These are phyloP conservation scores for Nannizzia gypsea DNA, from an alignment of 2,329 filamentous ascomycete genomes.

Conservation along the genomic window DNA sequence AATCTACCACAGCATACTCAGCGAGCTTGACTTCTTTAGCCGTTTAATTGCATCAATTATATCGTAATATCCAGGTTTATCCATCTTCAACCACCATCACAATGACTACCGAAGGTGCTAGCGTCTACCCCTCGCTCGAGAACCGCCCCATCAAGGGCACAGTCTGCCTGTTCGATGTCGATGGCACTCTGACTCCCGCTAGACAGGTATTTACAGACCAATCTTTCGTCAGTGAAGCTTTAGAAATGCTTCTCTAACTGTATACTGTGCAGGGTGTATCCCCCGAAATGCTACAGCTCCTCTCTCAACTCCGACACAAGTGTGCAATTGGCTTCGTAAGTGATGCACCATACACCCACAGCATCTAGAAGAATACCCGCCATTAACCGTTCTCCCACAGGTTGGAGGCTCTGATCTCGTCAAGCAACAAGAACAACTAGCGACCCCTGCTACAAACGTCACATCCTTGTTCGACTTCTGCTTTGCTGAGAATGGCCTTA, in stretches of 20 bases:
- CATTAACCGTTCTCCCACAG: constrained; percentile 17
- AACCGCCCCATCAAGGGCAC: constrained; percentile 85
- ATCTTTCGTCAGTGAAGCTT: background rate
- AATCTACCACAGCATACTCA: background rate
- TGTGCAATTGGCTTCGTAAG: constrained; percentile 69
- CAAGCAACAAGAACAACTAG: constrained; percentile 96
- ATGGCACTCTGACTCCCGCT: constrained; percentile 77
- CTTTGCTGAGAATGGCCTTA: constrained; percentile 94
- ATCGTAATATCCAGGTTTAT: no score
- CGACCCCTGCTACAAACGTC: constrained; percentile 55
- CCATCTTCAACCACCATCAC: background rate
- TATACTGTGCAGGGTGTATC: constrained; percentile 45
- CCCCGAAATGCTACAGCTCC: constrained; percentile 71
- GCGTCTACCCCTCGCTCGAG: constrained; percentile 58
- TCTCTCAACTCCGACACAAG: constrained; percentile 70
- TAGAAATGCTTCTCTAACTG: constrained; percentile 1
- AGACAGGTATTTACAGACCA: constrained; percentile 48
- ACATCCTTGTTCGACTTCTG: constrained; percentile 90
- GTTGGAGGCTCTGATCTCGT: constrained; percentile 79
- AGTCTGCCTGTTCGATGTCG: constrained; percentile 91
- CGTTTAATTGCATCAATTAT: background rate
- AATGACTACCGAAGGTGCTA: constrained; percentile 11
- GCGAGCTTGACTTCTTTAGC: background rate
- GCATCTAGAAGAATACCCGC: background rate
- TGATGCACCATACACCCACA: constrained; percentile 2